Evolutionary conservation across 1,139 yeast genomes (phyloP), one percentile per base, ranked within the genome.

Genomic region (Kurtzmaniella quercitrusa): DNA sequence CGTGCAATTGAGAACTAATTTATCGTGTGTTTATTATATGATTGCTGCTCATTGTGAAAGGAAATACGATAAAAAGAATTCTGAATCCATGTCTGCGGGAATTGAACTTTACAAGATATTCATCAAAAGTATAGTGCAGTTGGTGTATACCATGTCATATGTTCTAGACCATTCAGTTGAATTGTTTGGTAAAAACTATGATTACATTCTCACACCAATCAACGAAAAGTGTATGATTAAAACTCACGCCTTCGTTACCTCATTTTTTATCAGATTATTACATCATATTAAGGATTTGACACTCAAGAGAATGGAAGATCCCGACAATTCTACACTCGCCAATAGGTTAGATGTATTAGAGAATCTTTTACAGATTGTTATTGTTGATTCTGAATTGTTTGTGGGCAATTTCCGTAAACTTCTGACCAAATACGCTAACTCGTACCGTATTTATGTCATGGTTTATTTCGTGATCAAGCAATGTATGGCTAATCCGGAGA

Each of bases 151-250:
- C 37, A 71, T 72, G 70, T 66, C 75, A 5, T 70, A 67, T 52
- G 75, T 66, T 6, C 60, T 72, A 44, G 78, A 73, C 44, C 68
- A 71, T 49, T 66, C 73, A 14, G 75, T 67, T 8, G 70, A 68
- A 47, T 55, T 71, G 23, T 73, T 73, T 55, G 78, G 77, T 1
- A 59, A 60, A 42, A 65, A 67, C 45, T 73, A 59, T 46, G 78
- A 73, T 51, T 72, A 57, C 46, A 50, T 66, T 29, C 51, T 73
- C 38, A 71, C 76, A 0, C 62, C 77, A 2, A 51, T 55, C 3
- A 70, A 66, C 50, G 78, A 73, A 52, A 54, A 70, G 41, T 65
- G 66, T 44, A 69, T 73, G 75, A 67, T 70, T 39, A 71, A 70
- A 49, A 63, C 73, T 4, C 77, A 72, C 51, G 61, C 65, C 41